phyloP scores from a whole-genome alignment of 345 rosid species.

The Citrus unshiu region DNA sequence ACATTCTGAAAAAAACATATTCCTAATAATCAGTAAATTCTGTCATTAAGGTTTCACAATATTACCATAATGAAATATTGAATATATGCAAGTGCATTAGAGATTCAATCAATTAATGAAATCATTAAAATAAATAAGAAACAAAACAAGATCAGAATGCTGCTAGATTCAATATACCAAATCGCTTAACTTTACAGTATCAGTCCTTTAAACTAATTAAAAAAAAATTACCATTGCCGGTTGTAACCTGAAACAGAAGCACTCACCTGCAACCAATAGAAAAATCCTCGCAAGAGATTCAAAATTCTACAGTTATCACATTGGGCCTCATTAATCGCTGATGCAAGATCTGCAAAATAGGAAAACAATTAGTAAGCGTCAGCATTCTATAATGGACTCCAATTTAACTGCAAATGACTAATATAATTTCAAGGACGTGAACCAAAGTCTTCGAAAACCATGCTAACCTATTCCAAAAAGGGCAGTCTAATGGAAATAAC shows the following conservation, averaged over 20 bases:
- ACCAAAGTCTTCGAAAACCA: neutral
- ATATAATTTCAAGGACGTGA: neutral
- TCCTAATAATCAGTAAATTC: neutral
- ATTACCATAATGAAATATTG: neutral
- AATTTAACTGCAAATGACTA: neutral
- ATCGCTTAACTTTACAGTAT: neutral
- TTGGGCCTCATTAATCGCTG: constrained; percentile 4
- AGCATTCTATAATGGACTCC: neutral
- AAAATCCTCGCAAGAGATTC: constrained; percentile 74
- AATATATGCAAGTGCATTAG: neutral
- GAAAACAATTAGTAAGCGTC: neutral
- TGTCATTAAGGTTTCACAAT: neutral
- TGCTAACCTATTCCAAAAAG: neutral
- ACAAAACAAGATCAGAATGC: neutral
- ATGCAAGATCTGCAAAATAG: constrained; percentile 47
- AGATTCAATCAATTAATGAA: neutral
- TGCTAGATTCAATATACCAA: neutral
- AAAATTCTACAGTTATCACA: constrained; percentile 29
- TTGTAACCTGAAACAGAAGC: constrained; percentile 8
- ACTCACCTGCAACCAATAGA: constrained; percentile 70
- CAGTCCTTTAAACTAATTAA: neutral
- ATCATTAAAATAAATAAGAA: neutral
- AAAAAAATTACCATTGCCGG: neutral
- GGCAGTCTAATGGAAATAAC: neutral
- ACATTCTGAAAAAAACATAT: constrained; percentile 34